These are phyloP conservation scores for Trichophyton equinum DNA, from an alignment of 2,329 filamentous ascomycete species.

Conservation along the genomic window DNA sequence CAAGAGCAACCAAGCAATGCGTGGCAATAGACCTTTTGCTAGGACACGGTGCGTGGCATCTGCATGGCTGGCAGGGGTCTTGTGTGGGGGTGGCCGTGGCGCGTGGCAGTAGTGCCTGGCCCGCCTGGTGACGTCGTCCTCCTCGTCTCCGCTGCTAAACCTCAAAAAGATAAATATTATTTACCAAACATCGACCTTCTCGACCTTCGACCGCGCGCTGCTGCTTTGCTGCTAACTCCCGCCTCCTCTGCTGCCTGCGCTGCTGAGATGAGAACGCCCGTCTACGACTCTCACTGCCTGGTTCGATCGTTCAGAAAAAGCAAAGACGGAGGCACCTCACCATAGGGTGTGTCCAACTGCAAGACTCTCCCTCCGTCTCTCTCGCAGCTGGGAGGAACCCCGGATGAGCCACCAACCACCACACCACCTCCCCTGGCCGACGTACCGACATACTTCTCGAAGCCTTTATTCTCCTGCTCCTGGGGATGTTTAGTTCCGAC, in stretches of 20 bases:
- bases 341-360: not conserved
- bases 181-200: not conserved
- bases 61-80: not conserved
- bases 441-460: not conserved
- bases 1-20: not conserved
- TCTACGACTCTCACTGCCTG: not conserved
- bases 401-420: not conserved
- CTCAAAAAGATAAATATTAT: not conserved
- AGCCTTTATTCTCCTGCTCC: not conserved
- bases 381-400: not conserved
- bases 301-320: not conserved
- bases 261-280: not conserved
- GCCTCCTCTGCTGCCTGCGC: not conserved
- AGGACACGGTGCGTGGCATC: not conserved
- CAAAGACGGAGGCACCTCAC: constrained; percentile 1
- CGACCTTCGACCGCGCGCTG: not conserved
- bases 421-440: not conserved
- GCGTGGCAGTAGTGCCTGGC: constrained; percentile 1
- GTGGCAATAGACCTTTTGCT: not conserved
- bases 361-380: not conserved
- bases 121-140: not conserved
- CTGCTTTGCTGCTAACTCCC: not conserved
- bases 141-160: too few relatives aligned
- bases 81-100: not conserved
- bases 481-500: not conserved